phyloP scores from a whole-genome alignment of 1,284 basidiomycete species.

The Cryptococcus deneoformans region DNA sequence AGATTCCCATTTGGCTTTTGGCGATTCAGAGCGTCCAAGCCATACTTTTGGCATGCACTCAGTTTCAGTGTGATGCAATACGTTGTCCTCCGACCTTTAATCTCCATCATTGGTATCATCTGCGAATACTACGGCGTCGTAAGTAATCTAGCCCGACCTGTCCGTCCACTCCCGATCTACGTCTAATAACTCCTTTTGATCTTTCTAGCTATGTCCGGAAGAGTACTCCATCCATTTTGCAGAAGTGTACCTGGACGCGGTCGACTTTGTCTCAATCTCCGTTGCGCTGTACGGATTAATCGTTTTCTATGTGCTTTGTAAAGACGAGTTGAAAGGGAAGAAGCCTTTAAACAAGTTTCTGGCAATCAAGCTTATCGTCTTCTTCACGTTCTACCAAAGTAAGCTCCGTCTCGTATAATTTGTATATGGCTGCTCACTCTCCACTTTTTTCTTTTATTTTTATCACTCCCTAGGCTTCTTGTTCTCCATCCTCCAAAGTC shows the following conservation, averaged over 20 bases:
- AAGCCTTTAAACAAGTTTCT: constrained; percentile 71
- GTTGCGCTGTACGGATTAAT: constrained; percentile 74
- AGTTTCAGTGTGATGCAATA: constrained; percentile 67
- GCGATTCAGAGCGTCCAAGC: constrained; percentile 74
- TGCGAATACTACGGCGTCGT: constrained; percentile 65
- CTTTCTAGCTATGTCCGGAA: constrained; percentile 37
- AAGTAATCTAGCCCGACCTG: constrained; percentile 47
- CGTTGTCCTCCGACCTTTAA: constrained; percentile 67
- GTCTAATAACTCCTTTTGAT: background rate
- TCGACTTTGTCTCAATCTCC: constrained; percentile 75
- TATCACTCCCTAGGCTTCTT: constrained; percentile 25
- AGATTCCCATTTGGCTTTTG: constrained; percentile 54
- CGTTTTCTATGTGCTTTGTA: constrained; percentile 61
- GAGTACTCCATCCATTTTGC: constrained; percentile 63
- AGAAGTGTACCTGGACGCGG: constrained; percentile 64
- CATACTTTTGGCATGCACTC: constrained; percentile 84
- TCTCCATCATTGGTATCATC: constrained; percentile 71
- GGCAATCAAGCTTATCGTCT: constrained; percentile 61
- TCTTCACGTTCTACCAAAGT: constrained; percentile 55
- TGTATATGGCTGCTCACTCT: background rate
- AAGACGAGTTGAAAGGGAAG: constrained; percentile 69
- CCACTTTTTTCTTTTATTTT: background rate
- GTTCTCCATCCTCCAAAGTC: constrained; percentile 43
- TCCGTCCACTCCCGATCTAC: constrained; percentile 6
- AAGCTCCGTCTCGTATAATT: constrained; percentile 5